Evolutionary conservation across 495 filamentous ascomycete genomes (phyloP).

Genomic region (Penicillium ucsense): DNA sequence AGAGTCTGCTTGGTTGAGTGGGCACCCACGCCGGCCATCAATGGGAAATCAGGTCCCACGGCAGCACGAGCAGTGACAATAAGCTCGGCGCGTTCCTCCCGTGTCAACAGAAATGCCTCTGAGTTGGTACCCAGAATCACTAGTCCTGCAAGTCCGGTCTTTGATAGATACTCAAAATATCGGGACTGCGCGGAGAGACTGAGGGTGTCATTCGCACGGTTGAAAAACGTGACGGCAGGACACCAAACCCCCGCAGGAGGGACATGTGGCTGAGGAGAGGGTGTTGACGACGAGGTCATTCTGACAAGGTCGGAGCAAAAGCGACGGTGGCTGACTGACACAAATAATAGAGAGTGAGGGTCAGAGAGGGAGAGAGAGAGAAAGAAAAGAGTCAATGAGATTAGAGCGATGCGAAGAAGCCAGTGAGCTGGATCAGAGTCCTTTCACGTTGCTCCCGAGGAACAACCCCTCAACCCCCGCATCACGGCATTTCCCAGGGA

Average conservation of each 20-base stretch:
- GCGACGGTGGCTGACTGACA: not conserved
- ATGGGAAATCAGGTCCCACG: slow-evolving; percentile 40
- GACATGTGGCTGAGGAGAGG: slow-evolving; percentile 16
- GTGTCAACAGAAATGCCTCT: slow-evolving; percentile 55
- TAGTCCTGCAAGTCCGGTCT: slow-evolving; percentile 45
- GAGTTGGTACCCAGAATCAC: slow-evolving; percentile 57
- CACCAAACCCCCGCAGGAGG: slow-evolving; percentile 12
- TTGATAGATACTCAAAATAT: slow-evolving; percentile 49
- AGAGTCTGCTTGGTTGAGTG: slow-evolving; percentile 57
- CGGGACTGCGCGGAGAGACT: slow-evolving; percentile 37
- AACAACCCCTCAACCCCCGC: too few relatives aligned
- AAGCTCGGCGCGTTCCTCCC: slow-evolving; percentile 45
- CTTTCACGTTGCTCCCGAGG: too few relatives aligned
- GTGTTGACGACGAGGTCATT: slow-evolving; percentile 6
- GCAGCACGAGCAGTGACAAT: slow-evolving; percentile 42
- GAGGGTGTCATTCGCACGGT: slow-evolving; percentile 42
- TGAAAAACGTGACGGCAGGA: slow-evolving; percentile 37
- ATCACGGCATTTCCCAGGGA: too few relatives aligned
- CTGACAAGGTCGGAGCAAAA: not conserved
- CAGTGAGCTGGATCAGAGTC: too few relatives aligned
- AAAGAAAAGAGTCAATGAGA: too few relatives aligned
- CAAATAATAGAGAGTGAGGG: not conserved
- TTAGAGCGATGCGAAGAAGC: too few relatives aligned
- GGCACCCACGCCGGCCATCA: slow-evolving; percentile 55
- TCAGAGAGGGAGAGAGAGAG: not conserved